Percentiles rank a stretch among this genome's conserved stretches.
Evolutionary conservation across 208 protist species (phyloP).

Genomic region (Acanthamoeba royreba): DNA sequence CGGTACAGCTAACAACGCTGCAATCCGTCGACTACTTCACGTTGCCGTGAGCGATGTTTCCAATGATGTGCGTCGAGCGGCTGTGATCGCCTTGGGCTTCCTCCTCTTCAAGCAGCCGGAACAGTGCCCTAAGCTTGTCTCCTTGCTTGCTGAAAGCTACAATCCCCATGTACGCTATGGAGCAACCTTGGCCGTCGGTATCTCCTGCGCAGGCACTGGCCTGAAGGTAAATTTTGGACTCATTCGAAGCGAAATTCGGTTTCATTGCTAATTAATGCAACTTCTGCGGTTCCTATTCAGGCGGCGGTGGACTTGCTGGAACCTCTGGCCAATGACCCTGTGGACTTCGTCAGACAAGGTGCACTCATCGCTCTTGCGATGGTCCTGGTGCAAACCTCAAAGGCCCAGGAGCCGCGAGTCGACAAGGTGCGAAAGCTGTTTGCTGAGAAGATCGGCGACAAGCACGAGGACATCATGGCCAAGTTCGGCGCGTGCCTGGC

Average conservation of each 20-base stretch:
- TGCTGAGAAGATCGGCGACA: constrained; percentile 80
- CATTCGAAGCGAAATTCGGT: too few species aligned
- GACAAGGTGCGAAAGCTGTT: constrained; percentile 72
- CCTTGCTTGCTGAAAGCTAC: constrained; percentile 92
- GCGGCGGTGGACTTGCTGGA: constrained; percentile 94
- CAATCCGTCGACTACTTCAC: constrained; percentile 93
- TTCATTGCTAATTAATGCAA: not conserved
- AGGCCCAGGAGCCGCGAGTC: constrained; percentile 87
- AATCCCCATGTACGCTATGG: constrained; percentile 98
- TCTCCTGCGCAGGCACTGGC: constrained; percentile 95
- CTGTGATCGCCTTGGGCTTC: constrained; percentile 97
- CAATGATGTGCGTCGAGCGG: constrained; percentile 97
- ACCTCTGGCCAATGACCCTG: constrained; percentile 90
- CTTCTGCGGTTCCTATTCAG: not conserved
- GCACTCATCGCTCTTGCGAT: constrained; percentile 95
- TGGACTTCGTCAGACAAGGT: constrained; percentile 97
- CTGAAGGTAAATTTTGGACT: too few species aligned
- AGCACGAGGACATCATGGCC: constrained; percentile 92
- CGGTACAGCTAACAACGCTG: constrained; percentile 92
- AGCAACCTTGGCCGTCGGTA: constrained; percentile 95
- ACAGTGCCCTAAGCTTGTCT: constrained; percentile 86
- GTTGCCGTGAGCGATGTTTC: constrained; percentile 95
- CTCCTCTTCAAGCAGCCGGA: constrained; percentile 93
- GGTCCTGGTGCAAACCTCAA: constrained; percentile 93
- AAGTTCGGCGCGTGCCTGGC: constrained; percentile 97